A percentile compares a stretch with the other conserved stretches of the same genome.
Evolutionary conservation across 495 filamentous ascomycete species (phyloP).

Genomic region (Parachaetomium inaequale): DNA sequence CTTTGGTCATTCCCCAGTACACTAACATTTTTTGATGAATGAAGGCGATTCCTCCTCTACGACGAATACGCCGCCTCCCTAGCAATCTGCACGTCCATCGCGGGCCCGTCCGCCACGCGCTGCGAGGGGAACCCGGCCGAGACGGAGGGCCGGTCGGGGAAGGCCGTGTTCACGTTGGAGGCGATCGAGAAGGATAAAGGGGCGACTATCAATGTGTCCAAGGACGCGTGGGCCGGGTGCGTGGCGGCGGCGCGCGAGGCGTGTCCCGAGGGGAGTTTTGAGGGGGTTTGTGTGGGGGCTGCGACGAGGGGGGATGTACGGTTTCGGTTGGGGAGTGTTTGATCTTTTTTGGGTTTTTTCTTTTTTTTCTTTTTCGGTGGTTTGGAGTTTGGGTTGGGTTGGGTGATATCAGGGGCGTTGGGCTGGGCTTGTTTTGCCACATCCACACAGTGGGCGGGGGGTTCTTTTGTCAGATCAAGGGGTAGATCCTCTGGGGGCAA

Average conservation of each 20-base stretch:
- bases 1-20: too few relatives aligned
- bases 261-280: constrained; percentile 46
- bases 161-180: constrained; percentile 45
- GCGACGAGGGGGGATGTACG: constrained; percentile 47
- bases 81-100: constrained; percentile 51
- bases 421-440: background rate
- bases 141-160: constrained; percentile 44
- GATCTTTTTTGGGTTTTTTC: background rate
- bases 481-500: background rate
- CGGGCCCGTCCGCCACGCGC: constrained; percentile 40
- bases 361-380: background rate
- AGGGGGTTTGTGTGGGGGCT: constrained; percentile 47
- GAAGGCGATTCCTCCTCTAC: constrained; percentile 49
- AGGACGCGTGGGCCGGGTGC: constrained; percentile 51
- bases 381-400: background rate
- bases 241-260: constrained; percentile 46
- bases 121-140: constrained; percentile 39
- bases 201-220: constrained; percentile 48
- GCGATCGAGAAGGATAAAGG: constrained; percentile 29
- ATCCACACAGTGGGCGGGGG: background rate
- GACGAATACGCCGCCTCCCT: constrained; percentile 54
- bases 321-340: constrained; percentile 41
- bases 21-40: background rate
- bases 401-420: background rate
- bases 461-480: background rate